phyloP scores from a whole-genome alignment of 345 rosid genomes.

The Syzygium grande region DNA sequence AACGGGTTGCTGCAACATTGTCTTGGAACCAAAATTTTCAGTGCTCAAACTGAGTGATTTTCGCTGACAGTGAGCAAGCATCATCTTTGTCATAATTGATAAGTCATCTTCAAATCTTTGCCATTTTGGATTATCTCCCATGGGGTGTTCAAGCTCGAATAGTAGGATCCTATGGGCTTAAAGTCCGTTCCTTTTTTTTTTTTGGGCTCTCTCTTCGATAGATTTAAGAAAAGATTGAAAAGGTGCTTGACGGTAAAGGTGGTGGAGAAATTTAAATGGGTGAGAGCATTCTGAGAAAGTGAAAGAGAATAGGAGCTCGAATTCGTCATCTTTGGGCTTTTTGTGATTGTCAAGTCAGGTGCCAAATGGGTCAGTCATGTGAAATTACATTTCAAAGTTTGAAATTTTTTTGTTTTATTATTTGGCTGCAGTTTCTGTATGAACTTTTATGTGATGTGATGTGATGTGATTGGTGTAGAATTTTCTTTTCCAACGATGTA shows the following conservation, averaged over 20 bases:
- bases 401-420: not conserved
- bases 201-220: not conserved
- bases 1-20: not conserved
- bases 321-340: not conserved
- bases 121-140: not conserved
- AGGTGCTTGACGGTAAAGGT: not conserved
- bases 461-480: not conserved
- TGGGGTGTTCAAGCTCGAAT: not conserved
- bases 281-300: not conserved
- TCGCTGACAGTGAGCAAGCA: not conserved
- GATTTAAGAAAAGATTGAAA: not conserved
- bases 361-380: not conserved
- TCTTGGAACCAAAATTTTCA: not conserved
- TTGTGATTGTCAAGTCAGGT: not conserved
- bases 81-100: not conserved
- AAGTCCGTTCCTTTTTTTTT: not conserved
- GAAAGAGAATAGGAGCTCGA: not conserved
- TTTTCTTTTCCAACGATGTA: conserved; percentile 21
- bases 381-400: fast-evolving
- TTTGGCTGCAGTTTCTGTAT: not conserved
- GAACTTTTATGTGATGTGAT: not conserved
- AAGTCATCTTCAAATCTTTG: not conserved
- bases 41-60: not conserved
- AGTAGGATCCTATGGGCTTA: not conserved
- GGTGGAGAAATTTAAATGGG: not conserved